A percentile compares a stretch with the other conserved stretches of the same genome.
Conservation (phyloP, 495 filamentous ascomycete genomes). For the Friedmanniomyces simplex region DNA sequence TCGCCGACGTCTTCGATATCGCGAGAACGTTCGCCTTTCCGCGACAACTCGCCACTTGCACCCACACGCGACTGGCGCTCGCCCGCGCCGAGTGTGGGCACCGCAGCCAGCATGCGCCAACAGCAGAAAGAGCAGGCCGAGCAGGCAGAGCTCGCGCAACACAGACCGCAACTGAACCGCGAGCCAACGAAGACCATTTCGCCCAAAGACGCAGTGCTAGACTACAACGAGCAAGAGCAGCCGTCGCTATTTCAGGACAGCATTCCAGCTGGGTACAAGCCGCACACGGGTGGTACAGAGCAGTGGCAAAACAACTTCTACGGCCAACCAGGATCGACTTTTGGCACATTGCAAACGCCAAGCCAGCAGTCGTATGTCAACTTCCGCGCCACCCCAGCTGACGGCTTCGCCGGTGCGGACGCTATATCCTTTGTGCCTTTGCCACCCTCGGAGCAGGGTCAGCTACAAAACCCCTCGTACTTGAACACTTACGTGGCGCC, state of each 20-base stretch:
- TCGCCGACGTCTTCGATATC: conserved; percentile 32
- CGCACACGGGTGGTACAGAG: conserved; percentile 25
- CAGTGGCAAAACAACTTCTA: conserved; percentile 11
- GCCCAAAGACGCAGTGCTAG: conserved; percentile 83
- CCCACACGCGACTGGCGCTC: conserved; percentile 10
- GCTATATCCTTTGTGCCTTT: conserved; percentile 7
- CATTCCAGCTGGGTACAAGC: conserved; percentile 32
- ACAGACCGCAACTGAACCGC: conserved; percentile 36
- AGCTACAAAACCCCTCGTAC: conserved; percentile 6
- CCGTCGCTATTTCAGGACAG: conserved; percentile 57
- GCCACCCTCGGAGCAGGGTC: conserved; percentile 12
- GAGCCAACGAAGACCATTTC: conserved; percentile 79
- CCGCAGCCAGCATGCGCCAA: conserved; percentile 49
- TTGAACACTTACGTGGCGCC: conserved; percentile 19
- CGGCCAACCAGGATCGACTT: conserved; percentile 11
- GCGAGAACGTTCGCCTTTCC: conserved; percentile 75
- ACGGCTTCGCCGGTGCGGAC: conserved; percentile 5
- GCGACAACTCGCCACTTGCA: conserved; percentile 57
- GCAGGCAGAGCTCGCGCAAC: conserved; percentile 35
- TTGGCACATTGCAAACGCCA: conserved; percentile 26
- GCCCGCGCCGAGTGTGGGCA: conserved; percentile 29
- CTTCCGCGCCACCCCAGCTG: conserved; percentile 21
- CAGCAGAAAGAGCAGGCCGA: conserved; percentile 51
- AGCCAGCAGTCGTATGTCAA: background rate
- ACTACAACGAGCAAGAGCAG: conserved; percentile 63